Evolutionary conservation across 768 basidiomycete species (phyloP).

Genomic region (Leccinum variicolor): DNA sequence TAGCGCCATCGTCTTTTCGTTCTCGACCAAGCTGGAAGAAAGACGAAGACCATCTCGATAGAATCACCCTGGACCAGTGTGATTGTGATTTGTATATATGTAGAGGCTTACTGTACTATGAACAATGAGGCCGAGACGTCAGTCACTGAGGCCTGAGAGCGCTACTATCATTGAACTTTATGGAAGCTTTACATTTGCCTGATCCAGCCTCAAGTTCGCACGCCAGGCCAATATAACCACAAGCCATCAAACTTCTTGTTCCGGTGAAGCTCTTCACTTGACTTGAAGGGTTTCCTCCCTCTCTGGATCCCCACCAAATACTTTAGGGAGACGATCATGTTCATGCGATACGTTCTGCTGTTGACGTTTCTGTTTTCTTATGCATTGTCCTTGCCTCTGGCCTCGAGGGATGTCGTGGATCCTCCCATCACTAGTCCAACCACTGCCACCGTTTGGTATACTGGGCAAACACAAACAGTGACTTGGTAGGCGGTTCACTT

Average conservation of each 20-base stretch:
- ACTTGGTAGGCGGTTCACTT: constrained; percentile 40
- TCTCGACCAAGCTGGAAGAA: background rate
- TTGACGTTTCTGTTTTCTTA: constrained; percentile 17
- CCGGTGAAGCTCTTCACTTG: constrained; percentile 14
- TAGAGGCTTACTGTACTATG: background rate
- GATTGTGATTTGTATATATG: constrained; percentile 4
- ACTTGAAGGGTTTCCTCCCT: constrained; percentile 15
- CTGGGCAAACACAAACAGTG: constrained; percentile 43
- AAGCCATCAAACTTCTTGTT: background rate
- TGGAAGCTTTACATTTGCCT: constrained; percentile 1
- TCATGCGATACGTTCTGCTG: constrained; percentile 23
- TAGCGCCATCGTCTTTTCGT: background rate
- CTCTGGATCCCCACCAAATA: constrained; percentile 2
- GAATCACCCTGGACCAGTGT: background rate
- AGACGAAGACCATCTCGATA: constrained; percentile 6
- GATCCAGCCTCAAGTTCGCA: constrained; percentile 20
- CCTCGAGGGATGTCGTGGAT: constrained; percentile 41
- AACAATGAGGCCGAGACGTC: background rate
- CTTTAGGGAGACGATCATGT: constrained; percentile 20
- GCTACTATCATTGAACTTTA: background rate
- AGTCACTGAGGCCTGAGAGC: no score
- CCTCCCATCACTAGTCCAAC: constrained; percentile 48
- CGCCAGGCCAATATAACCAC: constrained; percentile 18
- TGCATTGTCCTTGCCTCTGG: constrained; percentile 33
- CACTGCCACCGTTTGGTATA: constrained; percentile 40